A percentile compares a stretch with the other conserved stretches of the same genome.
Conservation (phyloP, 192 early-diverging fungal species). For the Entomortierella chlamydospora region DNA sequence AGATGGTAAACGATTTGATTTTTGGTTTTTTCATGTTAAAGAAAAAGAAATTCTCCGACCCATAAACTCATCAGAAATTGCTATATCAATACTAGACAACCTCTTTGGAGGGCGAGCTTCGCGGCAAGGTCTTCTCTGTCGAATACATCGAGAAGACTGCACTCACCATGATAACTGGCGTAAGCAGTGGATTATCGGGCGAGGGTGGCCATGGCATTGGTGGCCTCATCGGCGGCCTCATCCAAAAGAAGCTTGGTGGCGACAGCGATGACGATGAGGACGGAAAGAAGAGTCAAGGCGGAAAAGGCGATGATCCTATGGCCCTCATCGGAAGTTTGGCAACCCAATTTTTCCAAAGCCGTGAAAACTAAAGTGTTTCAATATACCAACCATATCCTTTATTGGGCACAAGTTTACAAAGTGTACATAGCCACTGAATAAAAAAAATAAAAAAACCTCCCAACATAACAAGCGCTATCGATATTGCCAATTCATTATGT, state of each 20-base stretch:
- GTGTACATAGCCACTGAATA: background rate
- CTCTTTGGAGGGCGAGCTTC: conserved; percentile 34
- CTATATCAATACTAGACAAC: conserved; percentile 2
- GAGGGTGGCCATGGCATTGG: conserved; percentile 19
- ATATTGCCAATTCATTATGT: too few species aligned
- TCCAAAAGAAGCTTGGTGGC: background rate
- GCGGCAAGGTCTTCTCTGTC: conserved; percentile 37
- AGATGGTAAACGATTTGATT: conserved; percentile 47
- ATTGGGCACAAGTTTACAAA: background rate
- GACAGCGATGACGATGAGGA: background rate
- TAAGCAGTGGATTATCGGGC: background rate
- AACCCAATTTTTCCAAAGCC: conserved; percentile 19
- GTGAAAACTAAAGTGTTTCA: conserved; percentile 2
- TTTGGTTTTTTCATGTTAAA: too few species aligned
- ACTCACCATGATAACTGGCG: conserved; percentile 23
- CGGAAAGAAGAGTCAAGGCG: background rate
- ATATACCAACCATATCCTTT: background rate
- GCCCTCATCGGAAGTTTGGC: conserved; percentile 2
- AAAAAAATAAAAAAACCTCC: conserved; percentile 28
- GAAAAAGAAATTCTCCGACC: background rate
- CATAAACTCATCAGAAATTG: background rate
- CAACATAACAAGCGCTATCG: too few species aligned
- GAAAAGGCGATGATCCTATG: conserved; percentile 5
- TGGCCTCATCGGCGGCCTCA: conserved; percentile 24
- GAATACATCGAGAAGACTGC: conserved; percentile 39